A percentile compares a stretch with the other conserved stretches of the same genome.
phyloP scores from a whole-genome alignment of 2,329 filamentous ascomycete genomes.

The Aureobasidium zeae region DNA sequence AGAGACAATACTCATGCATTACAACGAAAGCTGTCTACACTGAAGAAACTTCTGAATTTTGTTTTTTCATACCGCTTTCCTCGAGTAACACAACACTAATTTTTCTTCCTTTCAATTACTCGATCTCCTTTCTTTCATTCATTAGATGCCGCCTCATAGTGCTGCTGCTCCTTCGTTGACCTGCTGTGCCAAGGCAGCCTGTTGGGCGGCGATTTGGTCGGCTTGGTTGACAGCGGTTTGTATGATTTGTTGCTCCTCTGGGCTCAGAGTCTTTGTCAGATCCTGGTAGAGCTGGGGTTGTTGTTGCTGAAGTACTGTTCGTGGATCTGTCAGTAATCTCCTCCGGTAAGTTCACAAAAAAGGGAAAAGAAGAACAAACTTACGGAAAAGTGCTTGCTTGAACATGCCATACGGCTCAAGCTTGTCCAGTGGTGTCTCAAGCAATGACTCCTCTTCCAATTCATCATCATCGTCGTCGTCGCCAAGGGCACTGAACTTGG shows the following conservation, averaged over 20 bases:
- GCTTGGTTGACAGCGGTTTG: constrained; percentile 69
- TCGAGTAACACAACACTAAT: too few species aligned
- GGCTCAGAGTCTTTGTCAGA: constrained; percentile 66
- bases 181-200: constrained; percentile 5
- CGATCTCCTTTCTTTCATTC: neutral
- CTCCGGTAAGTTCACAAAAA: neutral
- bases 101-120: neutral
- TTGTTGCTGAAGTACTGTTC: constrained; percentile 74
- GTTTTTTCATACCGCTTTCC: too few species aligned
- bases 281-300: constrained; percentile 81
- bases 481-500: constrained; percentile 43
- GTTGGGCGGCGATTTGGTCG: constrained; percentile 42
- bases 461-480: constrained; percentile 71
- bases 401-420: constrained; percentile 91
- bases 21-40: too few species aligned
- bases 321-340: constrained; percentile 24
- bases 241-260: constrained; percentile 73
- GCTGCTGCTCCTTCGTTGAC: constrained; percentile 39
- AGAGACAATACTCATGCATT: too few species aligned
- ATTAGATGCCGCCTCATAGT: constrained; percentile 5
- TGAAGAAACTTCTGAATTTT: neutral
- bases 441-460: constrained; percentile 80
- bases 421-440: constrained; percentile 91
- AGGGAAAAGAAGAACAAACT: constrained; percentile 34
- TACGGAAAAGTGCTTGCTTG: constrained; percentile 72